Evolutionary conservation across 495 filamentous ascomycete species (phyloP), one percentile per base, ranked within the genome.

Genomic region (Penicillium egyptiacum): DNA sequence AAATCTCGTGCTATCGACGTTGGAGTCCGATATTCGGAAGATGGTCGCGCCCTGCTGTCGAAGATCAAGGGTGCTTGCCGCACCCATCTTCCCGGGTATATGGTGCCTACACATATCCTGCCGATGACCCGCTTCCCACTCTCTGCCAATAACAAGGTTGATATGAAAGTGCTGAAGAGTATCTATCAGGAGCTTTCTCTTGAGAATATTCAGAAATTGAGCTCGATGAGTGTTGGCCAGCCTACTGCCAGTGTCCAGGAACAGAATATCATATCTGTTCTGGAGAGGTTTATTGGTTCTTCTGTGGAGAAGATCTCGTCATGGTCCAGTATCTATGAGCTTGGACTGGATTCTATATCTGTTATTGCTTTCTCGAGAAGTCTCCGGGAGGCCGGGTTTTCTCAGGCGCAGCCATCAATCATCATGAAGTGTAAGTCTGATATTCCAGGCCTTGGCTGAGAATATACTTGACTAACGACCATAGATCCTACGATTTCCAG

Each of bases 291-390:
- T 46, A 71, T 80, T 11, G 57, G 67, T 1, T 59, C 84, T 6
- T 60, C 78, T 8, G 33, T 53, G 1, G 62, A 60, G 4, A 68
- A 76, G 1, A 78, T 92, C 33, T 73, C 65, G 2, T 71, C 74
- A 16, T 74, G 74, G 1, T 82, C 86, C 0, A 93, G 81, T 28
- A 83, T 95, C 30, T 95, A 90, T 61, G 89, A 94, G 50, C 72
- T 95, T 2, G 91, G 91, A 0, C 75, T 93, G 7, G 91, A 94
- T 65, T 93, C 90, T 0, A 89, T 96, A 14, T 89, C 88, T 0
- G 86, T 87, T 3, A 83, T 92, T 22, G 80, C 83, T 22, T 76
- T 95, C 50, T 70, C 83, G 12, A 69, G 78, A 0, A 62, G 60
- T n/a, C 68, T 88, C 16, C 83, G 79, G 53, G 67, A 74, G 12